phyloP scores from a whole-genome alignment of 192 early-diverging fungal species.

The Coemansia sp. region DNA sequence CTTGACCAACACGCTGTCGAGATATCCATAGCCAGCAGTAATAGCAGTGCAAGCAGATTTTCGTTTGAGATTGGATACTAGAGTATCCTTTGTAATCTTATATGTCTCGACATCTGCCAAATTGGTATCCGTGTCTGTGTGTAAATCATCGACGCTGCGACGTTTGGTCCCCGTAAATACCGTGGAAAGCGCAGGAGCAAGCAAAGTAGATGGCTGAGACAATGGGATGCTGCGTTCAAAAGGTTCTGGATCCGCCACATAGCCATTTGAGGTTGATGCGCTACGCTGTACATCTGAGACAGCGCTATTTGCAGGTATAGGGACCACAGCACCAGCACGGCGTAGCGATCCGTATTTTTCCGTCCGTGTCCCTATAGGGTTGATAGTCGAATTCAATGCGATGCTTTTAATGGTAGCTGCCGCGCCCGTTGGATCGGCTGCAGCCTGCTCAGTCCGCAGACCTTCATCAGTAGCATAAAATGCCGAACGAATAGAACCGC shows the following conservation, averaged over 20 bases:
- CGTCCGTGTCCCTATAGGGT: slow-evolving; percentile 21
- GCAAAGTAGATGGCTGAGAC: slow-evolving; percentile 19
- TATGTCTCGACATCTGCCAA: not conserved
- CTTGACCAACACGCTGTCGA: slow-evolving; percentile 1
- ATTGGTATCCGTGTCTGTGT: not conserved
- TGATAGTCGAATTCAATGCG: slow-evolving; percentile 18
- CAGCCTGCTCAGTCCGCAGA: not conserved
- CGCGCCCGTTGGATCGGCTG: not conserved
- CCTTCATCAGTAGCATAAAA: slow-evolving; percentile 19
- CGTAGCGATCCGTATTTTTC: slow-evolving; percentile 12
- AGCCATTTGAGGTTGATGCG: slow-evolving; percentile 12
- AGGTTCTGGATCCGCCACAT: not conserved
- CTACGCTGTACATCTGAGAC: slow-evolving; percentile 38
- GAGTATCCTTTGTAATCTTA: not conserved
- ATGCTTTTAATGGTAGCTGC: not conserved
- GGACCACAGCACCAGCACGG: slow-evolving; percentile 23
- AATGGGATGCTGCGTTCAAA: slow-evolving; percentile 26
- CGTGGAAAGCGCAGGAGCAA: slow-evolving; percentile 4
- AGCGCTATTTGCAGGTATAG: not conserved
- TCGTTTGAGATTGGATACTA: not conserved
- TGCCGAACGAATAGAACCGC: slow-evolving; percentile 35
- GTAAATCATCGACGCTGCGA: not conserved
- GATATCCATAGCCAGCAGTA: not conserved
- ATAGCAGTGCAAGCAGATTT: not conserved
- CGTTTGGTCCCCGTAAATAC: not conserved